phyloP scores from a whole-genome alignment of 2,329 filamentous ascomycete species.

The Fusarium lateritium region DNA sequence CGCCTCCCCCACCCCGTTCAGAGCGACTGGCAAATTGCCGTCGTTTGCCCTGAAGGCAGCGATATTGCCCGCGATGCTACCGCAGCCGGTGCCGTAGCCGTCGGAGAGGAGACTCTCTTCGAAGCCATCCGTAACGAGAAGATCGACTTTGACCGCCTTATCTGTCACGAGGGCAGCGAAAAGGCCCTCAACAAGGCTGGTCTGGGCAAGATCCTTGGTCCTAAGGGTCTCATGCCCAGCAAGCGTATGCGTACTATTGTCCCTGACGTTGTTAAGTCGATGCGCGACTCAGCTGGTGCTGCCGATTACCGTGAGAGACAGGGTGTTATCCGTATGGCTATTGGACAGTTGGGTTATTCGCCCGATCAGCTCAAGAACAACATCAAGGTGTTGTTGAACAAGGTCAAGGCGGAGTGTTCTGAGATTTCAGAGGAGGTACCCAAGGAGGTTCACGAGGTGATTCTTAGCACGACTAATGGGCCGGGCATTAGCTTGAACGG shows the following conservation, averaged over 20 bases:
- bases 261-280: conserved; percentile 79
- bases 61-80: conserved; percentile 80
- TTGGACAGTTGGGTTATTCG: conserved; percentile 91
- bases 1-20: conserved; percentile 91
- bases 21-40: conserved; percentile 89
- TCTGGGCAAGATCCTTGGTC: conserved; percentile 86
- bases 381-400: conserved; percentile 81
- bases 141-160: conserved; percentile 89
- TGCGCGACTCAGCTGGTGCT: conserved; percentile 86
- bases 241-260: conserved; percentile 91
- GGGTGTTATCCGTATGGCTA: conserved; percentile 88
- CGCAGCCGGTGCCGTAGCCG: conserved; percentile 83
- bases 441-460: conserved; percentile 70
- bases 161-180: conserved; percentile 86
- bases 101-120: conserved; percentile 90
- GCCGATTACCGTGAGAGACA: conserved; percentile 88
- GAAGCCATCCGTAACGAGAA: conserved; percentile 79
- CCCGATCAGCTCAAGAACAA: conserved; percentile 90
- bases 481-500: conserved; percentile 91
- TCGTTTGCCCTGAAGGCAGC: conserved; percentile 89
- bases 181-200: conserved; percentile 85
- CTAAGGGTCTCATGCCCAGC: conserved; percentile 93
- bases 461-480: conserved; percentile 88
- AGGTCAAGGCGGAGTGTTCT: conserved; percentile 83
- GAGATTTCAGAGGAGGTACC: conserved; percentile 72